phyloP scores from a whole-genome alignment of 2,329 filamentous ascomycete species.

The Diplodia scrobiculata region DNA sequence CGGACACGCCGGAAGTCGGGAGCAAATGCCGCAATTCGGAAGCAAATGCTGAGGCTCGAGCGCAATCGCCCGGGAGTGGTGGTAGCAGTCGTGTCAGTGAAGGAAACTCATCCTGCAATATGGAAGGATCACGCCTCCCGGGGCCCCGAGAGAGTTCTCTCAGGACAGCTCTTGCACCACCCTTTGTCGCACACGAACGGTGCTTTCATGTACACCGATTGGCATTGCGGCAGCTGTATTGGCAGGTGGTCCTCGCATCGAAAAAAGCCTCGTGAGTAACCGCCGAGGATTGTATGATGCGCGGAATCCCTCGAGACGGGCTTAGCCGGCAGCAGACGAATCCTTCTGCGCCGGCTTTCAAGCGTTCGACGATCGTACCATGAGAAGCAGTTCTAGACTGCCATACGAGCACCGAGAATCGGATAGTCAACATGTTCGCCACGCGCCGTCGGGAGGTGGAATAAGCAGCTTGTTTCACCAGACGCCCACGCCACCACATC shows the following conservation, averaged over 20 bases:
- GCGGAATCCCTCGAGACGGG: slow-evolving; percentile 32
- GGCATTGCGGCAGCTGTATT: slow-evolving; percentile 36
- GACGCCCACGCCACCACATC: slow-evolving; percentile 54
- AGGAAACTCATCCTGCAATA: slow-evolving; percentile 43
- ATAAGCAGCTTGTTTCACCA: slow-evolving; percentile 54
- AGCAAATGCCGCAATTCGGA: neutral
- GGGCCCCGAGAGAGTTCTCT: slow-evolving; percentile 42
- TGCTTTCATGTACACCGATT: slow-evolving; percentile 43
- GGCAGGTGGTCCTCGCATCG: slow-evolving; percentile 29
- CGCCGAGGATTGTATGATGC: slow-evolving; percentile 37
- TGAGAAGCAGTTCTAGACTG: slow-evolving; percentile 38
- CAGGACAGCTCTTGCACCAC: slow-evolving; percentile 39
- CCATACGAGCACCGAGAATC: slow-evolving; percentile 42
- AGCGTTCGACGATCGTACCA: slow-evolving; percentile 35
- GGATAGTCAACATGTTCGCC: slow-evolving; percentile 50
- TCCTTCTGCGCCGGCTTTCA: slow-evolving; percentile 36
- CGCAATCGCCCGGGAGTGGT: slow-evolving; percentile 32
- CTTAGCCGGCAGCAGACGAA: slow-evolving; percentile 37
- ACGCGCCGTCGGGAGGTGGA: slow-evolving; percentile 52
- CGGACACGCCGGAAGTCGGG: neutral
- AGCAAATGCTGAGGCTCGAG: neutral
- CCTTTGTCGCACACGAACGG: slow-evolving; percentile 39
- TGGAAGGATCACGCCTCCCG: slow-evolving; percentile 38
- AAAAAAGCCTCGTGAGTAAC: slow-evolving; percentile 37
- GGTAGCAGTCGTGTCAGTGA: slow-evolving; percentile 34